Conservation (phyloP, 2,329 filamentous ascomycete genomes). For the Pyrenochaeta sp. region DNA sequence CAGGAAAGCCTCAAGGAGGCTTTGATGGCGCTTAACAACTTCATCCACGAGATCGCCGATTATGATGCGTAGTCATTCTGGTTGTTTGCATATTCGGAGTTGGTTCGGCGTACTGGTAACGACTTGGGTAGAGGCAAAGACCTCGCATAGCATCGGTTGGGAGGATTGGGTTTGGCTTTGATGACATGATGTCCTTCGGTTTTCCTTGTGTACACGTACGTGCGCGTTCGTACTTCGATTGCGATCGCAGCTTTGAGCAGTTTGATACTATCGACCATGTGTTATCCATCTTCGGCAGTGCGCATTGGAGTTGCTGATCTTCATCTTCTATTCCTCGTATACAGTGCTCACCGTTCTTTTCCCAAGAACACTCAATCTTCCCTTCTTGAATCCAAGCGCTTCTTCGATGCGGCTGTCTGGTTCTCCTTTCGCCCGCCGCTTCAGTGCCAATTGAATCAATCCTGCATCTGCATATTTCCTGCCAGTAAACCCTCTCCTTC, state of each 20-base stretch:
- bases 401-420: slow-evolving; percentile 41
- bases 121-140: slow-evolving; percentile 20
- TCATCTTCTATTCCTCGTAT: slow-evolving; percentile 10
- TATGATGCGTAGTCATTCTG: slow-evolving; percentile 20
- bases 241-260: slow-evolving; percentile 12
- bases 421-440: slow-evolving; percentile 40
- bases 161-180: slow-evolving; percentile 8
- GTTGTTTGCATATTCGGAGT: slow-evolving; percentile 21
- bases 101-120: slow-evolving; percentile 31
- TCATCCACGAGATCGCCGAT: slow-evolving; percentile 48
- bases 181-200: slow-evolving; percentile 15
- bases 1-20: slow-evolving; percentile 43
- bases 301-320: not conserved
- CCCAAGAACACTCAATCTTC: slow-evolving; percentile 39
- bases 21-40: slow-evolving; percentile 48
- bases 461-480: slow-evolving; percentile 57
- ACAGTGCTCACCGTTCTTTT: slow-evolving; percentile 35
- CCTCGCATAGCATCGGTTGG: slow-evolving; percentile 28
- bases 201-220: slow-evolving; percentile 27
- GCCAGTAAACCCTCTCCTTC: slow-evolving; percentile 51
- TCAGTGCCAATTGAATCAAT: slow-evolving; percentile 49
- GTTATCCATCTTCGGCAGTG: not conserved
- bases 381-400: slow-evolving; percentile 43
- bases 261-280: not conserved
- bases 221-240: slow-evolving; percentile 21